These are phyloP conservation scores for Asterophora lycoperdoides DNA, from an alignment of 768 basidiomycete species.

Conservation along the genomic window DNA sequence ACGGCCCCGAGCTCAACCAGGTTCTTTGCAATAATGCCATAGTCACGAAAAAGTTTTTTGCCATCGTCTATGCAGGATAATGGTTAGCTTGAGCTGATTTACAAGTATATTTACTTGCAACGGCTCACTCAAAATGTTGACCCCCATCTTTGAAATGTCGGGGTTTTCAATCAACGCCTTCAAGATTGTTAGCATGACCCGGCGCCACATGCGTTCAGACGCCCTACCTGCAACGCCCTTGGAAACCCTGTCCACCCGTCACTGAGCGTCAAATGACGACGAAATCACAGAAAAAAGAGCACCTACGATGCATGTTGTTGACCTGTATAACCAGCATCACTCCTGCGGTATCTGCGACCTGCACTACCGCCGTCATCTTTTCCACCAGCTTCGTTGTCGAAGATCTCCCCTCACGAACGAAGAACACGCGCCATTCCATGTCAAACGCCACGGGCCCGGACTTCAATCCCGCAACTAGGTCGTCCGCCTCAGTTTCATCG, in stretches of 20 bases:
- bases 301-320: constrained; percentile 27
- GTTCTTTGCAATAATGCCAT: constrained; percentile 31
- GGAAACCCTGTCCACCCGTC: constrained; percentile 24
- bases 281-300: background rate
- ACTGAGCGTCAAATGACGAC: background rate
- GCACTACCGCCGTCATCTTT: constrained; percentile 27
- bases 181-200: background rate
- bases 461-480: constrained; percentile 23
- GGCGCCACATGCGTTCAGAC: background rate
- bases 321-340: constrained; percentile 31
- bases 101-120: background rate
- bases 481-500: constrained; percentile 28
- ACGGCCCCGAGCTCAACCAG: constrained; percentile 34
- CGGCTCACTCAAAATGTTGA: constrained; percentile 29
- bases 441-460: constrained; percentile 31
- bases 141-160: constrained; percentile 27
- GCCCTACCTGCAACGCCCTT: constrained; percentile 21
- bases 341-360: constrained; percentile 27
- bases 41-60: constrained; percentile 34
- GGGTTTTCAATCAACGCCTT: constrained; percentile 30
- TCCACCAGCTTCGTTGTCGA: constrained; percentile 10
- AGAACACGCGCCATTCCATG: constrained; percentile 30
- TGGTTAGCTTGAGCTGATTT: background rate
- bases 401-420: background rate
- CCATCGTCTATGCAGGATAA: constrained; percentile 27